Conservation (phyloP, 2,329 filamentous ascomycete genomes). For the Torrubiellomyces zombiae region DNA sequence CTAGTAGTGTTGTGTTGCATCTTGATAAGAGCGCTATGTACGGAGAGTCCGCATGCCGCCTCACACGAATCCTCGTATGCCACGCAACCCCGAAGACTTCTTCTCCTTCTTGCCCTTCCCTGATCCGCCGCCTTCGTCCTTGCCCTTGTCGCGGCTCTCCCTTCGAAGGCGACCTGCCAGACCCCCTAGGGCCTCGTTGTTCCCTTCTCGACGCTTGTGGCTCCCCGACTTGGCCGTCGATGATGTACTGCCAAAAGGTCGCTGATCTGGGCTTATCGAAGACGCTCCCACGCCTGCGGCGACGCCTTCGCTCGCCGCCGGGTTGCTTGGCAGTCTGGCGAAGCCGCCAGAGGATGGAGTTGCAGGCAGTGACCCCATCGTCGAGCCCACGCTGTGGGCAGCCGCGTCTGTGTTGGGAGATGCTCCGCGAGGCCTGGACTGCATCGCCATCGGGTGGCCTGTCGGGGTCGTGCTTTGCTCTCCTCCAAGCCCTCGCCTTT, state of each 20-base stretch:
- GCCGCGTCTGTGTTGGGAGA: slow-evolving; percentile 28
- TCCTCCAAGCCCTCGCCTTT: no score
- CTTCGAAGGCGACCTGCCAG: slow-evolving; percentile 30
- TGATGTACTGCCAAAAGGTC: slow-evolving; percentile 28
- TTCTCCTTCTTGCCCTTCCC: slow-evolving; percentile 18
- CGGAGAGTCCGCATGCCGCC: no score
- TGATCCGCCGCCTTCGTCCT: slow-evolving; percentile 18
- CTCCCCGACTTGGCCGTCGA: slow-evolving; percentile 5
- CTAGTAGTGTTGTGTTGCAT: slow-evolving; percentile 1
- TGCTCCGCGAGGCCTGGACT: slow-evolving; percentile 20
- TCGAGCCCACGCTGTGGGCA: slow-evolving; percentile 25
- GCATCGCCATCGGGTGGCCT: no score
- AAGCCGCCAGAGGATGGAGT: slow-evolving; percentile 12
- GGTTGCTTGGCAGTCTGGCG: slow-evolving; percentile 20
- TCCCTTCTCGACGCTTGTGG: no score
- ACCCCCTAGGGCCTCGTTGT: slow-evolving; percentile 20
- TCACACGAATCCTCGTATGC: slow-evolving; percentile 23
- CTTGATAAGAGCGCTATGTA: no score
- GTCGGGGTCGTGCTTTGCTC: no score
- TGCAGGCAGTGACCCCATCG: slow-evolving; percentile 18
- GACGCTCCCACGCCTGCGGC: slow-evolving; percentile 10
- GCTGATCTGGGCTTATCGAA: slow-evolving; percentile 20
- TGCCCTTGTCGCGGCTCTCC: slow-evolving; percentile 30
- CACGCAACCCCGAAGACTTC: slow-evolving; percentile 21
- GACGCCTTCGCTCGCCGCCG: slow-evolving; percentile 15